A percentile compares a stretch with the other conserved stretches of the same genome.
Evolutionary conservation across 345 rosid species (phyloP).

Genomic region (Camelina neglecta): DNA sequence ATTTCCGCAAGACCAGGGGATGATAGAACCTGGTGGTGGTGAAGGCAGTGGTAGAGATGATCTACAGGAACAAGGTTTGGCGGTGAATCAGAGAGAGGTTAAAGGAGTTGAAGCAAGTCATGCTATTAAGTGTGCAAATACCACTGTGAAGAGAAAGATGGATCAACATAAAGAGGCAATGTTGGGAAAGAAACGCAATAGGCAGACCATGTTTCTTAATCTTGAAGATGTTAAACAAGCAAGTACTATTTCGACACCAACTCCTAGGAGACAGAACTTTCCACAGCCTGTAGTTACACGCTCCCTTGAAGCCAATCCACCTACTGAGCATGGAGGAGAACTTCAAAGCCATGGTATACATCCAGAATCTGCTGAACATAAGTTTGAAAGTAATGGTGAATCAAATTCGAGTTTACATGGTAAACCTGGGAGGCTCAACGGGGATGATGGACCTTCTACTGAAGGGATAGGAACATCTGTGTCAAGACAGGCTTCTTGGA

Average conservation of each 20-base stretch:
- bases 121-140: conserved; percentile 69
- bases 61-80: conserved; percentile 46
- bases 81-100: conserved; percentile 66
- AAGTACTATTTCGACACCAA: conserved; percentile 61
- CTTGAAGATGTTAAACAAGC: conserved; percentile 94
- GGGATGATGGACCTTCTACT: conserved; percentile 56
- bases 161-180: conserved; percentile 92
- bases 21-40: neutral
- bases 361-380: conserved; percentile 56
- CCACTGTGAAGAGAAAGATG: conserved; percentile 73
- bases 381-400: conserved; percentile 69
- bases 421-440: conserved; percentile 64
- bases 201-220: conserved; percentile 86
- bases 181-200: conserved; percentile 92
- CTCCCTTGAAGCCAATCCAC: conserved; percentile 48
- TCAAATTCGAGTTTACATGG: conserved; percentile 48
- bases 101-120: conserved; percentile 82
- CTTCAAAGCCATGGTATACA: conserved; percentile 49
- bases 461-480: conserved; percentile 57
- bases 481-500: conserved; percentile 84
- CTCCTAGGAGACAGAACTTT: conserved; percentile 74
- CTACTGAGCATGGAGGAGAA: conserved; percentile 62
- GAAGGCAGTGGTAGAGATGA: conserved; percentile 42
- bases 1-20: neutral
- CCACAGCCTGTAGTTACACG: conserved; percentile 59